A percentile compares a stretch with the other conserved stretches of the same genome.
phyloP scores from a whole-genome alignment of 2,329 filamentous ascomycete genomes.

The Aspergillus alliaceus region DNA sequence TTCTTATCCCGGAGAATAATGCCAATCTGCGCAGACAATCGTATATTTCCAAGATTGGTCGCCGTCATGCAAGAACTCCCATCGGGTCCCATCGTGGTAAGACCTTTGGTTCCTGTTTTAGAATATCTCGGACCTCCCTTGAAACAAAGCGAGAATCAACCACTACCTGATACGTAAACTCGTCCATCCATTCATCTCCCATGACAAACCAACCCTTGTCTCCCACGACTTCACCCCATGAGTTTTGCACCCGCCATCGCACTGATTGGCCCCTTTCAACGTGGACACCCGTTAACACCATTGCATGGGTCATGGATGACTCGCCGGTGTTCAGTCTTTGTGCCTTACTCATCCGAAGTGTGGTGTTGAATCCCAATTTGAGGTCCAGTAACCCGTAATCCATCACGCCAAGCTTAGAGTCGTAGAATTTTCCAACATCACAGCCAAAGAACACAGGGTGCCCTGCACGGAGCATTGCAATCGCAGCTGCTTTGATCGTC shows the following conservation, averaged over 20 bases:
- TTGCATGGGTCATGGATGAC: conserved; percentile 85
- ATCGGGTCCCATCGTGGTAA: conserved; percentile 80
- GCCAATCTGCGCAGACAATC: not conserved
- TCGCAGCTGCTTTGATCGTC: conserved; percentile 70
- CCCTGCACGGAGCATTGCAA: conserved; percentile 75
- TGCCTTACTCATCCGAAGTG: conserved; percentile 72
- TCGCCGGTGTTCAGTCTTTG: conserved; percentile 72
- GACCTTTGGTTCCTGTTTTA: conserved; percentile 68
- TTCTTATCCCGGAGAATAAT: not conserved
- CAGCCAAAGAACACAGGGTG: conserved; percentile 85
- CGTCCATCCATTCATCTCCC: conserved; percentile 76
- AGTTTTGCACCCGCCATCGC: conserved; percentile 85
- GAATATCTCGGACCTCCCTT: conserved; percentile 67
- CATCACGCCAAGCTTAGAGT: conserved; percentile 71
- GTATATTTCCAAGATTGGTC: not conserved
- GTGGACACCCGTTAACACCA: conserved; percentile 87
- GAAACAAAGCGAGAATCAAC: conserved; percentile 70
- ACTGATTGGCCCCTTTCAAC: conserved; percentile 67
- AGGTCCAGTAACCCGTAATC: conserved; percentile 76
- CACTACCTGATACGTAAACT: conserved; percentile 84
- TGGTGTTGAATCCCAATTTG: conserved; percentile 77
- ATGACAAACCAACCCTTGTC: conserved; percentile 87
- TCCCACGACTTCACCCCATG: conserved; percentile 70
- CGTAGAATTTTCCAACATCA: conserved; percentile 81
- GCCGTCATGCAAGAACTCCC: conserved; percentile 64